These are phyloP conservation scores for Penicillium sp. DNA, from an alignment of 2,329 filamentous ascomycete species.

Conservation along the genomic window DNA sequence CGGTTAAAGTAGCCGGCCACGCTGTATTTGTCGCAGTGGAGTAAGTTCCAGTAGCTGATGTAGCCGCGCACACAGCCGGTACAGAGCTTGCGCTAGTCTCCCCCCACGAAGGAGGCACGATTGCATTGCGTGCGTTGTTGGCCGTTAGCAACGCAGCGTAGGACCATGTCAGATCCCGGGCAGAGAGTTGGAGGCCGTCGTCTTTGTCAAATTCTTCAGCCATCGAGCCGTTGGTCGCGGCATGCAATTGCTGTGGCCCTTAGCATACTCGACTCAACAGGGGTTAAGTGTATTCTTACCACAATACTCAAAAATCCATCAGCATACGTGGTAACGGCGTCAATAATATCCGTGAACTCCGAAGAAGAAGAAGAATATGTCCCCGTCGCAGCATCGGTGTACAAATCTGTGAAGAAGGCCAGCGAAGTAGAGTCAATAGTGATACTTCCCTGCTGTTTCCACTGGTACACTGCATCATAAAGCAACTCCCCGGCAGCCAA, in stretches of 20 bases:
- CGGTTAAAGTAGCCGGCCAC: constrained; percentile 29
- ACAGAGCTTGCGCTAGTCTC: constrained; percentile 28
- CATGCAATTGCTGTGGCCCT: constrained; percentile 22
- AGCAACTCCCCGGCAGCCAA: constrained; percentile 76
- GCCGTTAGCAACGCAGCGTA: constrained; percentile 41
- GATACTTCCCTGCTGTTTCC: constrained; percentile 61
- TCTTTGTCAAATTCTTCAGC: constrained; percentile 38
- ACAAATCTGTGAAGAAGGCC: constrained; percentile 66
- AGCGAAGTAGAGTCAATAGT: constrained; percentile 62
- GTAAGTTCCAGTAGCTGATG: constrained; percentile 32
- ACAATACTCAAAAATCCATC: constrained; percentile 52
- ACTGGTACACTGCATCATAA: constrained; percentile 71
- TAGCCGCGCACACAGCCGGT: constrained; percentile 26
- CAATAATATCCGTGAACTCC: constrained; percentile 53
- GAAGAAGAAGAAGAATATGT: constrained; percentile 59
- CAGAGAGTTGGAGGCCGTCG: constrained; percentile 34
- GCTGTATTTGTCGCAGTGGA: constrained; percentile 27
- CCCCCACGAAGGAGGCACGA: constrained; percentile 33
- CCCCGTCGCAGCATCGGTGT: constrained; percentile 55
- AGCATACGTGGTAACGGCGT: constrained; percentile 60
- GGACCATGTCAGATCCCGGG: constrained; percentile 42
- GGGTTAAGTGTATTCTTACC: constrained; percentile 1
- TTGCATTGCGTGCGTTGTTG: constrained; percentile 28
- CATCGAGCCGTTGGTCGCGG: constrained; percentile 30
- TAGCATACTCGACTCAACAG: background rate